Conservation (phyloP, 2,329 filamentous ascomycete genomes). For the Monosporascus ibericus region DNA sequence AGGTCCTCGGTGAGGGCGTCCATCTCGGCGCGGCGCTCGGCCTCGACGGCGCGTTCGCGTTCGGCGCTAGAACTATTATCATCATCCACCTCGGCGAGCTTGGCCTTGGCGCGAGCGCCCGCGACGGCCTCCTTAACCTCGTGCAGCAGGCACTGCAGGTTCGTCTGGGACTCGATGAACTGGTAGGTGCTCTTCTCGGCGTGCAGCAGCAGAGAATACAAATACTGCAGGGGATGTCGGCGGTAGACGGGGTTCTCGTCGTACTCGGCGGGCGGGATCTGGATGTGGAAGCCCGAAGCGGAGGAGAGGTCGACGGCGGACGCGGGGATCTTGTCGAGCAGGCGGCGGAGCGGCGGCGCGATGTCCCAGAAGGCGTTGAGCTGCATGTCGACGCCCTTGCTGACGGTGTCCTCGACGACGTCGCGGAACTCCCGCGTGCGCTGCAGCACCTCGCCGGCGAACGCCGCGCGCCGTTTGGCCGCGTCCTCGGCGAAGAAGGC, state of each 20-base stretch:
- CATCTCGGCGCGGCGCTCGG: constrained; percentile 62
- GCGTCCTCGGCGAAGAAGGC: constrained; percentile 79
- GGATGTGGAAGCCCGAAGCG: constrained; percentile 54
- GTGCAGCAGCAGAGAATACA: constrained; percentile 78
- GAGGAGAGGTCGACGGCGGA: constrained; percentile 29
- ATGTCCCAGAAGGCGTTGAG: constrained; percentile 97
- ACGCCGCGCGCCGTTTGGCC: constrained; percentile 62
- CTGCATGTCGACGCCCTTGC: constrained; percentile 83
- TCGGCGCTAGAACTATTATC: no score
- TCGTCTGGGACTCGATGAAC: constrained; percentile 92
- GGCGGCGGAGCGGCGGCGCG: constrained; percentile 69
- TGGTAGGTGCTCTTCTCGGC: constrained; percentile 92
- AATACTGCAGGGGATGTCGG: constrained; percentile 79
- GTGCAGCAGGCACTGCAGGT: constrained; percentile 82
- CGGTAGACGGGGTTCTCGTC: constrained; percentile 81
- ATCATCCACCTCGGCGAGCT: constrained; percentile 57
- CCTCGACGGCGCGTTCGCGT: constrained; percentile 31
- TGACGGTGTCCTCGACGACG: constrained; percentile 78
- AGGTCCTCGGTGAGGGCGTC: constrained; percentile 71
- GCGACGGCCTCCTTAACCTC: constrained; percentile 80
- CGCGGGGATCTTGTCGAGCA: constrained; percentile 73
- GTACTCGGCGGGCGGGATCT: constrained; percentile 73
- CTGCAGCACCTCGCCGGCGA: constrained; percentile 64
- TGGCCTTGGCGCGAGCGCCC: constrained; percentile 55
- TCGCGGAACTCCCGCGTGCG: constrained; percentile 71